Base-by-base conservation (phyloP, 352 stramenopile species). In the Thraustotheca clavata region DNA sequence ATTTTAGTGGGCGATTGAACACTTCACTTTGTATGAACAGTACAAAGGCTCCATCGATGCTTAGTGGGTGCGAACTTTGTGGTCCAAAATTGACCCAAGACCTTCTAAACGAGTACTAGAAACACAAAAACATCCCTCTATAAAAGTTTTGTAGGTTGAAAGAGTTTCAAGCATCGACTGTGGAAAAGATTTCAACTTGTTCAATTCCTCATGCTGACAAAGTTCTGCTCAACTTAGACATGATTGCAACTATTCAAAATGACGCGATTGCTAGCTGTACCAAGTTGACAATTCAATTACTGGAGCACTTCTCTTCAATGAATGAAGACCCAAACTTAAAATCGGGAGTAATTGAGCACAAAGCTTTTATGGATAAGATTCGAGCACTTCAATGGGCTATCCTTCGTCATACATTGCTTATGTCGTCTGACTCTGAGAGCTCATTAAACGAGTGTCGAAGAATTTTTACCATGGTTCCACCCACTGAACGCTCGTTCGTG, bases 121-220 rank as follows among this genome's bases (percentile, higher is more conserved):
- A n/a, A n/a, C n/a, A n/a, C n/a, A n/a, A n/a, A n/a, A n/a, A n/a
- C n/a, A n/a, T n/a, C n/a, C n/a, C n/a, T n/a, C n/a, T n/a, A n/a
- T n/a, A n/a, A n/a, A n/a, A n/a, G n/a, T n/a, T n/a, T 3, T 18
- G 9, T 52, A 52, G 43, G 7, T 52, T 24, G 43, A 9, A 14
- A 11, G 9, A 11, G 12, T 18, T 52, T 24, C 43, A 52, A 11
- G 9, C 24, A 24, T 24, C 34, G 11, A 24, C 34, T 9, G 9
- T 14, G 2, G n/a, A 9, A 3, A 24, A 14, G 11, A 52, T 35
- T 9, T 38, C 3, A 6, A 29, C 34, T 1, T 29, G 39, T 8
- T 12, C 18, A 27, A 63, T 41, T 11, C n/a, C 47, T 8, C 57
- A 35, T 43, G 26, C 38, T 4, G 35, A 65, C 36, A 65, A 65